A percentile compares a stretch with the other conserved stretches of the same genome.
Evolutionary conservation across 805 yeast species (phyloP).

Genomic region (Metschnikowia lochheadii): DNA sequence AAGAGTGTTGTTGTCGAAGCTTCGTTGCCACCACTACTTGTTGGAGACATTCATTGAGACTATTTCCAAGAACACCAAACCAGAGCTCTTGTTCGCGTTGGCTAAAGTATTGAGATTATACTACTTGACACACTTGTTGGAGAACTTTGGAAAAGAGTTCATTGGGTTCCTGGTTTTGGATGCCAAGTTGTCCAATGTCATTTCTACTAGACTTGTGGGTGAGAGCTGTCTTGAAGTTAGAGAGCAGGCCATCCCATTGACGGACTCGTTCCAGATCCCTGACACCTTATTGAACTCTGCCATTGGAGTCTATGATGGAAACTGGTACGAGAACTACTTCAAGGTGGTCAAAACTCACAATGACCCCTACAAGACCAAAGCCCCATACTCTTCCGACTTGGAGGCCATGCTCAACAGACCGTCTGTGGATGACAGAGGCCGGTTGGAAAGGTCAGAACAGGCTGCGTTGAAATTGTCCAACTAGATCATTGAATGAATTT

Average conservation of each 20-base stretch:
- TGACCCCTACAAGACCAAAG: conserved; percentile 17
- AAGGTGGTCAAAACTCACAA: conserved; percentile 17
- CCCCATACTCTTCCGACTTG: conserved; percentile 17
- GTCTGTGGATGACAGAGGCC: conserved; percentile 12
- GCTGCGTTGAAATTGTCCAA: conserved; percentile 15
- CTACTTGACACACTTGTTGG: conserved; percentile 23
- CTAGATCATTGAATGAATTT: conserved; percentile 5
- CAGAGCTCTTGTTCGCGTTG: conserved; percentile 28
- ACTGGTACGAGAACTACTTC: conserved; percentile 20
- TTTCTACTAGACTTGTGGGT: conserved; percentile 21
- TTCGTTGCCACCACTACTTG: conserved; percentile 41
- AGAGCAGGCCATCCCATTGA: conserved; percentile 16
- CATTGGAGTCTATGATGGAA: conserved; percentile 19
- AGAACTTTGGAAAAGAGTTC: conserved; percentile 34
- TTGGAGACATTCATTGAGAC: conserved; percentile 28
- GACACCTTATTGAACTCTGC: conserved; percentile 18
- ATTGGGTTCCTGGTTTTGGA: conserved; percentile 34
- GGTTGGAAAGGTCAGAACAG: conserved; percentile 8
- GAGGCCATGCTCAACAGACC: conserved; percentile 19
- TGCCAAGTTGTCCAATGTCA: conserved; percentile 25
- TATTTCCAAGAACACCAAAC: conserved; percentile 19
- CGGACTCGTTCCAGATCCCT: conserved; percentile 21
- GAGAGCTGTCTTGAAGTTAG: conserved; percentile 15
- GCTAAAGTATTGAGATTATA: conserved; percentile 31
- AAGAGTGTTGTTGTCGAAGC: conserved; percentile 38